Evolutionary conservation across 164 flowering plant genomes (phyloP), one percentile per base, ranked within the genome.

Genomic region (Protea cynaroides): DNA sequence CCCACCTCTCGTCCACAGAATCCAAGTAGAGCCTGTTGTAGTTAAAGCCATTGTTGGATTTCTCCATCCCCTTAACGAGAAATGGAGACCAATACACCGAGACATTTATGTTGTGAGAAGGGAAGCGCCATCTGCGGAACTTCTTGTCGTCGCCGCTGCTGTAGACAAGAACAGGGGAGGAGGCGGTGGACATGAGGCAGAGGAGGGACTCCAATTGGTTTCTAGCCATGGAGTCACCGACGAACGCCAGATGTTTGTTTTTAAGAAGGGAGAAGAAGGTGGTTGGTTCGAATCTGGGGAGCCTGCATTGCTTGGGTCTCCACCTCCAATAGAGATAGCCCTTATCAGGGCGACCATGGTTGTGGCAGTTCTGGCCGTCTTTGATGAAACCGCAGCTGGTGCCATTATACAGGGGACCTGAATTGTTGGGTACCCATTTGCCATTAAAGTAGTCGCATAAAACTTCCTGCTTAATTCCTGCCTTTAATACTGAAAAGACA

Each of bases 191-290:
- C 3, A 89, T 54, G 76, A 89, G 67, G 69, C 99, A 94, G 8
- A 94, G 77, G n/a, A 94, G 81, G 0, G 99, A 94, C 68, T 94
- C 99, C 34, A 91, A 66, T 70, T 94, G 99, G 72, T 94, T 94
- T 64, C 99, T 78, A 34, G 97, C 96, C 78, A 94, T 65, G n/a
- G 99, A 91, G 51, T 94, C 99, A 8, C 99, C 99, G 1, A 94
- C 83, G 71, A 91, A 94, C 7, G 92, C 96, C 43, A 94, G 59
- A 62, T 89, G 87, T 54, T 83, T 86, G 76, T 84, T 76, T 25
- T 68, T 56, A 22, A 88, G 52, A 38, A 89, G 69, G 18, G 68
- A 67, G 21, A 94, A 88, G 65, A 94, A 94, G 8, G 50, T 54
- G 18, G 60, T 18, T 52, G 97, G 84, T 1, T 84, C 76, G 66